A percentile compares a stretch with the other conserved stretches of the same genome.
phyloP scores from a whole-genome alignment of 352 stramenopile genomes.

The Globisporangium rhizosaccharum region DNA sequence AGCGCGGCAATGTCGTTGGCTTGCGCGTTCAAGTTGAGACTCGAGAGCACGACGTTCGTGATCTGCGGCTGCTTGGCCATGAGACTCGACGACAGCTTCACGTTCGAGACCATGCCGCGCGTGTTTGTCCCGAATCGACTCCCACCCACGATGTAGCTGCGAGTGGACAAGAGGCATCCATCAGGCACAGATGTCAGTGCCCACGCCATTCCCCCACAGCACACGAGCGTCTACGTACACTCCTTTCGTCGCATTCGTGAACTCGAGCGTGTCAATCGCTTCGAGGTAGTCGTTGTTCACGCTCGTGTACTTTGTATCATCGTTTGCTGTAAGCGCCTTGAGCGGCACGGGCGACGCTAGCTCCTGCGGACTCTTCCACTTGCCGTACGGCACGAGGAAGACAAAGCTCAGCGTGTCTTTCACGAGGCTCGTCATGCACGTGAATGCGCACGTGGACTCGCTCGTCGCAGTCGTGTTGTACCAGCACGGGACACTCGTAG shows the following conservation, averaged over 20 bases:
- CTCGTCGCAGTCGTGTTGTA: background rate
- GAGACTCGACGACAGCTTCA: too few relatives aligned
- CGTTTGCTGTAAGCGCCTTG: background rate
- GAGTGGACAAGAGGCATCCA: too few relatives aligned
- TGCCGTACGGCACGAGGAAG: conserved; percentile 2
- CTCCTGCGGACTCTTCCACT: background rate
- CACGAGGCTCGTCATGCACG: background rate
- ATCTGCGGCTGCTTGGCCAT: too few relatives aligned
- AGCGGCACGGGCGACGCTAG: background rate
- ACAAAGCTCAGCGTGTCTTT: background rate
- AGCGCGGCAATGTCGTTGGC: too few relatives aligned
- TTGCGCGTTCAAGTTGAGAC: too few relatives aligned
- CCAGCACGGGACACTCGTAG: background rate
- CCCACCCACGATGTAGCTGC: too few relatives aligned
- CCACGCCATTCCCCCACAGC: too few relatives aligned
- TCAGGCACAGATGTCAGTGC: background rate
- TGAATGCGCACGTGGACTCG: background rate
- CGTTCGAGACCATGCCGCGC: conserved; percentile 30
- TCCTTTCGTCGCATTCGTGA: conserved; percentile 25
- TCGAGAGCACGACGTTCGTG: conserved; percentile 22
- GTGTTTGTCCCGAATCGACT: conserved; percentile 28
- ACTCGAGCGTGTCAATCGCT: conserved; percentile 28
- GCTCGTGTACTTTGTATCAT: conserved; percentile 16
- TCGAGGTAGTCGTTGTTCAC: conserved; percentile 14
- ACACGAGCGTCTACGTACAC: background rate